Base-by-base conservation (phyloP, 768 basidiomycete genomes). In the Mycena leptocephala region DNA sequence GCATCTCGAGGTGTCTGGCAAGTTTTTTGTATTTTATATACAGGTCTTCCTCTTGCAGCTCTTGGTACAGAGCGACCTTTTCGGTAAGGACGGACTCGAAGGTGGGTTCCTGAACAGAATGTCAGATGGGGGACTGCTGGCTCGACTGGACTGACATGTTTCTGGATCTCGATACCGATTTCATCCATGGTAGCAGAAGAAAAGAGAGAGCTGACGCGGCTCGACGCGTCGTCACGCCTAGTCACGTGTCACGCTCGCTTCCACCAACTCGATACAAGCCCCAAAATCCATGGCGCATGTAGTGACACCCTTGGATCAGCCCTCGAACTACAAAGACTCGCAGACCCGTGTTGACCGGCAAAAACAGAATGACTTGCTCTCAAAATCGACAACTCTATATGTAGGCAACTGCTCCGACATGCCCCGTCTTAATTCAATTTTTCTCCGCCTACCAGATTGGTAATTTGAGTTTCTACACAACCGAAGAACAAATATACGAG, bases 11-110 rank as follows among this genome's bases (percentile, higher is more conserved):
- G 82, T 99, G 98, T 61, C 96, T 94, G 66, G 95, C 92, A 63
- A 99, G 94, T 82, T 96, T 96, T 91, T 98, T 98, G 92, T 96
- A 98, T 85, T 97, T 98, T 85, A 96, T 93, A 84, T 99, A 99
- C 76, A 99, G 87, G 86, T 99, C 98, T 87, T 99, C 96, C 78
- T 92, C 93, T 81, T 97, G 96, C 37, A 98, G 89, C 80, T 97
- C 95, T 79, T 95, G 93, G 84, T 94, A 91, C 62, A 99, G 89
- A 24, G 95, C 93, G 35, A 95, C 91, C 90, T 97, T 98, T 88
- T 98, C 97, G 67, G 92, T 93, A 68, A 97, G 92, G 73, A 96
- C 94, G 9, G 95, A 92, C 79, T 95, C 95, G 83, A 97, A 96
- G 33, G 96, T 95, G 22, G 95, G 96, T 82, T 98, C 97, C 96